phyloP scores from a whole-genome alignment of 805 yeast species.

The Candida adriatica region DNA sequence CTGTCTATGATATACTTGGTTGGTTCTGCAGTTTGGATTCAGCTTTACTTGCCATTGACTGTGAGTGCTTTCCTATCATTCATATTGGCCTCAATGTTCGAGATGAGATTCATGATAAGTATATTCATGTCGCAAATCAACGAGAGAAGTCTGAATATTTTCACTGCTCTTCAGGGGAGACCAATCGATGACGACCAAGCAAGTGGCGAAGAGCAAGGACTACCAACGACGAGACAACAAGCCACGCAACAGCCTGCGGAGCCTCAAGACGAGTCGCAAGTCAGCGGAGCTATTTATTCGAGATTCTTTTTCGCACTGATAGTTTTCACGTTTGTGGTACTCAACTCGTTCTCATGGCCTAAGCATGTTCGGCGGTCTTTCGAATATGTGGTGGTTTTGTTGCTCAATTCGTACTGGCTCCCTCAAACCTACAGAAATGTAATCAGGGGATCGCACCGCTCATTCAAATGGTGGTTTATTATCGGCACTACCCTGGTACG shows the following conservation, averaged over 20 bases:
- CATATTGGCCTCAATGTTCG: slow-evolving; percentile 66
- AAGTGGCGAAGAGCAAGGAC: slow-evolving; percentile 1
- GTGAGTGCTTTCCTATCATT: slow-evolving; percentile 66
- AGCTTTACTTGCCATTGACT: slow-evolving; percentile 58
- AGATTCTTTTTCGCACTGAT: slow-evolving; percentile 48
- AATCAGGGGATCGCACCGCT: slow-evolving; percentile 57
- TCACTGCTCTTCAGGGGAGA: slow-evolving; percentile 61
- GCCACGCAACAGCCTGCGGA: slow-evolving; percentile 14
- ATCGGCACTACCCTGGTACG: slow-evolving; percentile 59
- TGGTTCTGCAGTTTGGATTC: slow-evolving; percentile 46
- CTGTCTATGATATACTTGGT: slow-evolving; percentile 56
- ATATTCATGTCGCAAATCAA: slow-evolving; percentile 66
- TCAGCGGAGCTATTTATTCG: slow-evolving; percentile 51
- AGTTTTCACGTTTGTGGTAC: slow-evolving; percentile 47
- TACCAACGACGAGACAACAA: slow-evolving; percentile 19
- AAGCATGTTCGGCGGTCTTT: slow-evolving; percentile 41
- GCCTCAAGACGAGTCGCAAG: slow-evolving; percentile 42
- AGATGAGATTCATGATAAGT: slow-evolving; percentile 62
- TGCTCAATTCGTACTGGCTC: slow-evolving; percentile 71
- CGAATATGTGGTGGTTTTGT: slow-evolving; percentile 47
- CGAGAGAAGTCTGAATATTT: slow-evolving; percentile 58
- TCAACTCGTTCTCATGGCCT: slow-evolving; percentile 62
- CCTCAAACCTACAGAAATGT: slow-evolving; percentile 84
- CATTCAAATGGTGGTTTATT: slow-evolving; percentile 72
- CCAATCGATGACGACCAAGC: slow-evolving; percentile 29